Evolutionary conservation across 768 basidiomycete species (phyloP), one percentile per base, ranked within the genome.

Genomic region (Leucocoprinus leucothites): DNA sequence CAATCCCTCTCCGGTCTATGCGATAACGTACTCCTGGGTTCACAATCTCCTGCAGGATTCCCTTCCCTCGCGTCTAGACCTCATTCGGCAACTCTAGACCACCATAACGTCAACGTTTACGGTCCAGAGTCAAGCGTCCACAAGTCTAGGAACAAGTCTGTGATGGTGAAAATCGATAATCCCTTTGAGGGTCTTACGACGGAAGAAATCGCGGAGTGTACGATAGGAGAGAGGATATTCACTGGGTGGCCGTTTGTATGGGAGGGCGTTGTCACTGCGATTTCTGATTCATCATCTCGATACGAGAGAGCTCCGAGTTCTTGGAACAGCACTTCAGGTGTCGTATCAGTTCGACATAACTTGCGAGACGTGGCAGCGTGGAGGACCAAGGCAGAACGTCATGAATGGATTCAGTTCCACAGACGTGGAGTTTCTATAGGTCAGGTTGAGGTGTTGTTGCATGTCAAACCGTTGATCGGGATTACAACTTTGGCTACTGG

Each of bases 231-330:
- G 65, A 80, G 89, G 40, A 83, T 81, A 0, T 98, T 89, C 66
- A 74, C 86, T 54, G 85, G 87, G 21, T 99, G 96, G 95, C 97
- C 97, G 0, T 98, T 95, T 78, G 71, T 99, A 87, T 1, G 94
- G 98, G 71, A 31, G 11, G 31, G 6, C 31, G 6, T 31, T 11
- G 31, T 31, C 11, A 5, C 6, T 31, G 31, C 31, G 6, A 11
- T 31, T 5, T 31, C 31, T 11, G 31, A 31, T 31, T 31, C 31
- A 5, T 31, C 31, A 5, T 5, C 31, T 31, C 31, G 31, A 31
- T 31, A 31, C n/a, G n/a, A n/a, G n/a, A n/a, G n/a, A n/a, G n/a
- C n/a, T n/a, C n/a, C n/a, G n/a, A n/a, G n/a, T n/a, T n/a, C n/a
- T n/a, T n/a, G 31, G 31, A 11, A 5, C 31, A 31, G 5, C 31